Evolutionary conservation across 768 basidiomycete genomes (phyloP), one percentile per base, ranked within the genome.

Genomic region (Phanerochaete sordida): DNA sequence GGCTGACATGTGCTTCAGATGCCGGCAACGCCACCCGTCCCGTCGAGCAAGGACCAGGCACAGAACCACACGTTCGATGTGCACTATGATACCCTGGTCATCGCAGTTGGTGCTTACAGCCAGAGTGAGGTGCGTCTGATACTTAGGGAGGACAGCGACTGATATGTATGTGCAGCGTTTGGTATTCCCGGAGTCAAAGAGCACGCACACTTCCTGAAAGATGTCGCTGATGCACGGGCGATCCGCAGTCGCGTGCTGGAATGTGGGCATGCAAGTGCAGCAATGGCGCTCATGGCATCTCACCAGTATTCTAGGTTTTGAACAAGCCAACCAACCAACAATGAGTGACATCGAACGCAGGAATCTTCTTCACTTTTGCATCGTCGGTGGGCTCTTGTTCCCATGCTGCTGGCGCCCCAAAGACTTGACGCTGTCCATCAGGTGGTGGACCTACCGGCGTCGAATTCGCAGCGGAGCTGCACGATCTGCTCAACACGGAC

Each of bases 101-200:
- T 95, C 50, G 86, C 90, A 7, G 91, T 92, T 1, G 93, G 93
- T 2, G 88, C 90, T 48, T 94, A 94, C 73, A 85, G 83, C 2
- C 91, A 93, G 70, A 94, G 91, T 91, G 2, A 31, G 62, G 23
- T 21, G 13, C 13, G 30, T 27, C 37, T 37, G 28, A 28, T 16
- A n/a, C 23, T 45, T 30, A 51, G 21, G 19, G 3, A 3, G 27
- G 55, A 16, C n/a, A 15, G 30, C 23, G 30, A 54, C 9, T n/a
- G n/a, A 37, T 13, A 43, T 31, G 12, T 44, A 55, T 24, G 12
- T 43, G 11, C 63, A 88, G 87, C 88, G 2, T 90, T 89, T 73
- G 74, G 81, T 61, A 78, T 87, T 45, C 88, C 88, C 1, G 90
- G 89, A 0, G 88, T 92, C 45, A 90, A 93, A 70, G 85, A 93